phyloP scores from a whole-genome alignment of 352 stramenopile genomes.

The Elongisporangium anandrum region DNA sequence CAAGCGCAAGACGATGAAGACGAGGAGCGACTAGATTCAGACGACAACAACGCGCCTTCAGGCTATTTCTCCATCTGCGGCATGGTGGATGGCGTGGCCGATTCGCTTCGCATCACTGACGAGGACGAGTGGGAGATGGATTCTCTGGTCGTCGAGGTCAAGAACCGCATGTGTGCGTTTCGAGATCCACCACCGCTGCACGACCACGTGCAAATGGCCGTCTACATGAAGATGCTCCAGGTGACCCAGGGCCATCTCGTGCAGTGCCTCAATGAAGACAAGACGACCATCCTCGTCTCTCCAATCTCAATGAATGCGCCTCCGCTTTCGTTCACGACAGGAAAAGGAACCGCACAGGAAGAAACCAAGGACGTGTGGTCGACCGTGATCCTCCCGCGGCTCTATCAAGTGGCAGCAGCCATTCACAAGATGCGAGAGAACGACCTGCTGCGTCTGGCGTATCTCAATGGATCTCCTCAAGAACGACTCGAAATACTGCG shows the following conservation, averaged over 20 bases:
- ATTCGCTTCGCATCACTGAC: constrained; percentile 41
- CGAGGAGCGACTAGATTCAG: constrained; percentile 1
- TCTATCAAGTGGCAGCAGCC: constrained; percentile 45
- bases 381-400: constrained; percentile 50
- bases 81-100: constrained; percentile 75
- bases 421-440: constrained; percentile 46
- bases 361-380: constrained; percentile 40
- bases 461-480: constrained; percentile 45
- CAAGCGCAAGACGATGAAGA: constrained; percentile 5
- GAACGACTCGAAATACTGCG: constrained; percentile 46
- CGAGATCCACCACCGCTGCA: constrained; percentile 53
- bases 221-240: constrained; percentile 82
- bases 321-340: constrained; percentile 18
- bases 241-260: constrained; percentile 61
- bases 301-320: constrained; percentile 37
- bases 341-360: not conserved
- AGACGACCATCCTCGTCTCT: constrained; percentile 47
- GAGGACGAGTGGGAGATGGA: constrained; percentile 61
- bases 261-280: constrained; percentile 52
- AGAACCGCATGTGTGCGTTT: constrained; percentile 69
- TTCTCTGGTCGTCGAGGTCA: constrained; percentile 69
- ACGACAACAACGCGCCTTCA: constrained; percentile 1
- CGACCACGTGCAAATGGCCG: constrained; percentile 72
- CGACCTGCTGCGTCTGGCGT: constrained; percentile 49
- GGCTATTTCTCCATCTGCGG: constrained; percentile 72